Evolutionary conservation across 768 basidiomycete species (phyloP).

Genomic region (Kwoniella mangroviensis): DNA sequence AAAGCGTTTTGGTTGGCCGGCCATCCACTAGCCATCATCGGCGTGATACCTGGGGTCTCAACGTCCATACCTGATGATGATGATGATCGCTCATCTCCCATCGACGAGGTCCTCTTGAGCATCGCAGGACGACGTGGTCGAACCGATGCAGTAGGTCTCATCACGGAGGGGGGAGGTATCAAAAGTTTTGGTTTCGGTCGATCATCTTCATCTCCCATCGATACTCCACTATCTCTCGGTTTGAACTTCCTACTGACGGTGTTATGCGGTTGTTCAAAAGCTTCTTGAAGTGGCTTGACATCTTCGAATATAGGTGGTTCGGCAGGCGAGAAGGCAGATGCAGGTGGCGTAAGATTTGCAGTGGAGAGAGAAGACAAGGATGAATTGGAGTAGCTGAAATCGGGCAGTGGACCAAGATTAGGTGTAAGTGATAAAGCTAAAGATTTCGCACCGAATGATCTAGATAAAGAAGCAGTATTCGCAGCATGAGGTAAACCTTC

Average conservation of each 20-base stretch:
- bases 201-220: slow-evolving; percentile 39
- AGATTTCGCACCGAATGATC: slow-evolving; percentile 54
- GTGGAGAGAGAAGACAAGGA: slow-evolving; percentile 49
- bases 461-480: slow-evolving; percentile 36
- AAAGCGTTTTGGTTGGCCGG: slow-evolving; percentile 39
- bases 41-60: slow-evolving; percentile 47
- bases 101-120: slow-evolving; percentile 54
- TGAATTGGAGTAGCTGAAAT: slow-evolving; percentile 47
- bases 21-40: slow-evolving; percentile 44
- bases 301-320: slow-evolving; percentile 55
- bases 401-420: slow-evolving; percentile 35
- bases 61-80: slow-evolving; percentile 9
- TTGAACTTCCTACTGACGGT: slow-evolving; percentile 53
- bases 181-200: slow-evolving; percentile 17
- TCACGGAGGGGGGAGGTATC: slow-evolving; percentile 15
- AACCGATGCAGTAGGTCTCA: slow-evolving; percentile 18
- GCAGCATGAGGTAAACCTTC: slow-evolving; percentile 28
- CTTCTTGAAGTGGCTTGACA: slow-evolving; percentile 54
- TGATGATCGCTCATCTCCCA: slow-evolving; percentile 44
- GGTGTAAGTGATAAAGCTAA: slow-evolving; percentile 42
- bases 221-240: slow-evolving; percentile 54
- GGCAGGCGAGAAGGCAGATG: slow-evolving; percentile 46
- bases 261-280: slow-evolving; percentile 39
- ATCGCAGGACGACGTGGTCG: slow-evolving; percentile 45
- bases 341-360: slow-evolving; percentile 41